A percentile compares a stretch with the other conserved stretches of the same genome.
Conservation (phyloP, 1,284 basidiomycete genomes). For the Schizophyllum commune region DNA sequence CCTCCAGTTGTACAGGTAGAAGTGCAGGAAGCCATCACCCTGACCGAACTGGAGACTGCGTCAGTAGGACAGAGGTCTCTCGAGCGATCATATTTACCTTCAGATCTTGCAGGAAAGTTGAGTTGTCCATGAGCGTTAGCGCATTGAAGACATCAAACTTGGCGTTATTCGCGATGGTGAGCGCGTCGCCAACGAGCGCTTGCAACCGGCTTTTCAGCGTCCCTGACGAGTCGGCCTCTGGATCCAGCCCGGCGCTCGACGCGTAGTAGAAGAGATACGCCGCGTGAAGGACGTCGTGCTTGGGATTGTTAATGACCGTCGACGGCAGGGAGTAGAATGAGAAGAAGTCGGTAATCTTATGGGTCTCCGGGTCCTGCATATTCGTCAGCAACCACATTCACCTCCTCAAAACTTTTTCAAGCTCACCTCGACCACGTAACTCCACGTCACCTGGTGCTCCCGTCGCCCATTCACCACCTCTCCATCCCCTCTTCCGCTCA, state of each 20-base stretch:
- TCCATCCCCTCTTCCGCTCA: constrained; percentile 76
- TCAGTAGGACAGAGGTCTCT: constrained; percentile 9
- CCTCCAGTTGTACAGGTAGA: constrained; percentile 92
- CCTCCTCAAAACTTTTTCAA: neutral
- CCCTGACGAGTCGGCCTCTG: constrained; percentile 49
- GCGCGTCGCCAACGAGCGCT: constrained; percentile 68
- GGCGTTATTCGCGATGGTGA: constrained; percentile 75
- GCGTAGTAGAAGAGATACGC: constrained; percentile 95
- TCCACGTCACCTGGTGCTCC: constrained; percentile 87
- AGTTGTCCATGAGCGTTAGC: constrained; percentile 92
- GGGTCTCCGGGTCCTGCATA: constrained; percentile 68
- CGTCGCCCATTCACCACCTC: constrained; percentile 45
- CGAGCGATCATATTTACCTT: constrained; percentile 55
- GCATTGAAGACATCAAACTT: constrained; percentile 97
- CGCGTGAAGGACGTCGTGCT: constrained; percentile 68
- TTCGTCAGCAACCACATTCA: neutral
- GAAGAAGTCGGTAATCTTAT: constrained; percentile 90
- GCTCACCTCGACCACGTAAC: constrained; percentile 88
- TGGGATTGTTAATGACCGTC: constrained; percentile 66
- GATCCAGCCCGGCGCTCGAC: constrained; percentile 55
- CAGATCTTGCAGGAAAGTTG: constrained; percentile 73
- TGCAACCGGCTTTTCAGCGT: constrained; percentile 66
- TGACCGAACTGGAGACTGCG: constrained; percentile 66
- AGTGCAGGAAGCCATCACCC: constrained; percentile 86
- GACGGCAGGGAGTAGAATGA: constrained; percentile 97